Evolutionary conservation across 179 eudicot species (phyloP).

Genomic region (Heliamphora ciliata): DNA sequence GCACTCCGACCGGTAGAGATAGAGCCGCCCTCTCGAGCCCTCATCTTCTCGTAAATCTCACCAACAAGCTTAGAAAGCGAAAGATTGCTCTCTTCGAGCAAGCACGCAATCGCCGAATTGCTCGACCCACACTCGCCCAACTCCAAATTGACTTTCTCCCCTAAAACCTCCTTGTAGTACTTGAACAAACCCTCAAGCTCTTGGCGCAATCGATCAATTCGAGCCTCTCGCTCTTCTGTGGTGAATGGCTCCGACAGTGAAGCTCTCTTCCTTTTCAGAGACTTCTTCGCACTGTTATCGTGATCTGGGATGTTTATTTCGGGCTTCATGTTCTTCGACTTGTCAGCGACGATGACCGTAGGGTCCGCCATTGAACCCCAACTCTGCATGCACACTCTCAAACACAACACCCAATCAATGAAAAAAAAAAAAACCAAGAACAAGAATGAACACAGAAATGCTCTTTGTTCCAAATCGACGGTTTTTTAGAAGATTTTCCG

Average conservation of each 20-base stretch:
- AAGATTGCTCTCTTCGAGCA: constrained; percentile 68
- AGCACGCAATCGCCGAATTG: constrained; percentile 49
- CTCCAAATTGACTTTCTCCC: constrained; percentile 20
- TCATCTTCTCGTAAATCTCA: constrained; percentile 47
- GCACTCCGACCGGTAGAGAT: no score
- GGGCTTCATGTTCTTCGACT: constrained; percentile 8
- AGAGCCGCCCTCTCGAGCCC: constrained; percentile 29
- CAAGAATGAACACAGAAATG: not conserved
- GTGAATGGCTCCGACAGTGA: constrained; percentile 18
- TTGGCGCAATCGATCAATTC: constrained; percentile 27
- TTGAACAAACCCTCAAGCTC: constrained; percentile 49
- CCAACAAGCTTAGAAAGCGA: constrained; percentile 53
- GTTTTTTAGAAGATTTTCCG: not conserved
- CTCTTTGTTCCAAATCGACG: constrained; percentile 10
- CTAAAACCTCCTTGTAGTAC: constrained; percentile 43
- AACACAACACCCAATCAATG: not conserved
- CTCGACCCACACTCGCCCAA: constrained; percentile 18
- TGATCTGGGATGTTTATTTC: constrained; percentile 11
- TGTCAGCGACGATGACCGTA: constrained; percentile 31
- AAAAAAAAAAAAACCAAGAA: not conserved
- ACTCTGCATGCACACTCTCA: not conserved
- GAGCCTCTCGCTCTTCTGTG: constrained; percentile 45
- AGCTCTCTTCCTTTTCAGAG: constrained; percentile 51
- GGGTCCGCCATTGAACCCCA: constrained; percentile 36
- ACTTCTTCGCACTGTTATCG: constrained; percentile 22